Evolutionary conservation across 2,329 filamentous ascomycete species (phyloP), one percentile per base, ranked within the genome.

Genomic region (Calonectria hawksworthii): DNA sequence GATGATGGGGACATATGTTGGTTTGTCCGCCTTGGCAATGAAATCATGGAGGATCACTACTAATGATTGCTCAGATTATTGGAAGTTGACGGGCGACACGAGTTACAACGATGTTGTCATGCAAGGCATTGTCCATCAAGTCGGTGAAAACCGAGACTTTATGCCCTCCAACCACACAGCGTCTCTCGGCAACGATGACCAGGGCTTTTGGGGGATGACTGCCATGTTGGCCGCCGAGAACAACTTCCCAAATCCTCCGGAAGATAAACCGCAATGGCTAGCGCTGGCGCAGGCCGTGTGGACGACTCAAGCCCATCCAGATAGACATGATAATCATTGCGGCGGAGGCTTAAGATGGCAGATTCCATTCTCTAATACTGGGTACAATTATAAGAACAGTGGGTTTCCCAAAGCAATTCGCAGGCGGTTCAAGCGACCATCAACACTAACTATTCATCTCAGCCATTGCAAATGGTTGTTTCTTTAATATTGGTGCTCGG

Each of bases 301-400:
- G 81, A 92, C 94, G 77, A 91, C 91, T 1, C 88, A 90, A 73
- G 91, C 90, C 0, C 79, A 85, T 59, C 85, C 88, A 16, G 89
- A 93, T 54, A 94, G 94, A 86, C 93, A 95, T 81, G 90, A 88
- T 8, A 83, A 88, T 0, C 88, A 87, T 2, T 96, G 94, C 80
- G 87, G 88, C 28, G 94, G 94, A 77, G 94, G 94, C 13, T 82
- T 96, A 78, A 88, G 94, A 79, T 95, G 94, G 94, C 94, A 97
- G 86, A 94, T 96, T 74, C 94, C 92, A 72, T 87, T 90, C 1
- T 93, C 93, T 77, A 95, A 96, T 81, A 89, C 88, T 36, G 95
- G 95, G 30, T 97, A 94, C 83, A 90, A 93, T 81, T 96, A 96
- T 88, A 97, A 93, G 84, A 93, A 93, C 81, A 89, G 87, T 89